phyloP scores from a whole-genome alignment of 768 basidiomycete species.

The Lactarius vividus region DNA sequence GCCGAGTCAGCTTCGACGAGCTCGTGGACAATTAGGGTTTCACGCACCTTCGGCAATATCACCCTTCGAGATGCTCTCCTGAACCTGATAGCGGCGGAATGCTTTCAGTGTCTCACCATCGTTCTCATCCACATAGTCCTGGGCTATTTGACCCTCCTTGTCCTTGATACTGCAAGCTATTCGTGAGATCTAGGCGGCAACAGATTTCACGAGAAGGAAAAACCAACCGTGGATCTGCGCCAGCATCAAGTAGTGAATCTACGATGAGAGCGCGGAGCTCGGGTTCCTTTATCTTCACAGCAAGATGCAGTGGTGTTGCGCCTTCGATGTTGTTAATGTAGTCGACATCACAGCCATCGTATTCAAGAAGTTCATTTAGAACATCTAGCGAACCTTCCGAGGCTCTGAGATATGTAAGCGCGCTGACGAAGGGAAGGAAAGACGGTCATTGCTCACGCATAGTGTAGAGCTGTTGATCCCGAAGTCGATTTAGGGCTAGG shows the following conservation, averaged over 20 bases:
- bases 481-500: background rate
- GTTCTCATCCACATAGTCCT: conserved; percentile 53
- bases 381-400: conserved; percentile 57
- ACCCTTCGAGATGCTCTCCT: conserved; percentile 47
- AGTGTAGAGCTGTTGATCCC: conserved; percentile 56
- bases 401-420: conserved; percentile 39
- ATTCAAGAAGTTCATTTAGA: conserved; percentile 68
- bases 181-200: background rate
- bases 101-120: conserved; percentile 51
- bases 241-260: conserved; percentile 71
- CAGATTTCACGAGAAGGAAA: background rate
- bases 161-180: conserved; percentile 59
- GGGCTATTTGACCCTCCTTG: conserved; percentile 56
- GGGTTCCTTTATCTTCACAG: conserved; percentile 52
- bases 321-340: conserved; percentile 64
- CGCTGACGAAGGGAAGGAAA: background rate
- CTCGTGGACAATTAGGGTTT: background rate
- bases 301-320: conserved; percentile 79
- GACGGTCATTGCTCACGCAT: conserved; percentile 52
- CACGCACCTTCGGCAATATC: conserved; percentile 65
- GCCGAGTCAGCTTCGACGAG: background rate
- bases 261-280: conserved; percentile 56
- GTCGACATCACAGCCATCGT: conserved; percentile 81
- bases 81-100: conserved; percentile 54
- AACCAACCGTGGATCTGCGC: conserved; percentile 65